Conservation (phyloP, 495 filamentous ascomycete species). For the Cercophora newfieldiana region DNA sequence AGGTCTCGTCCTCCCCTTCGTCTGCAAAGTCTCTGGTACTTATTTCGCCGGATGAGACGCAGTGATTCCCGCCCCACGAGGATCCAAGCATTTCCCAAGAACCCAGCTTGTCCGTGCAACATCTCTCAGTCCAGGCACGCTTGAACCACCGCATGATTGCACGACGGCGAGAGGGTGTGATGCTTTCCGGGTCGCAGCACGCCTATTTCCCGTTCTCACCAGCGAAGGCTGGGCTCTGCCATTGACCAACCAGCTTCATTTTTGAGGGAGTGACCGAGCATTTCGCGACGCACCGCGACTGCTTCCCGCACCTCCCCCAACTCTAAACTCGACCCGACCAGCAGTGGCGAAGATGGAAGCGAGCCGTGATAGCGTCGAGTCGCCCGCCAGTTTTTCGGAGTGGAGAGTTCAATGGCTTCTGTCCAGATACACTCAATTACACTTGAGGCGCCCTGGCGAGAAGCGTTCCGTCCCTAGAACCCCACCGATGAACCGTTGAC, state of each 20-base stretch:
- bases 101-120: not conserved
- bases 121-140: constrained; percentile 2
- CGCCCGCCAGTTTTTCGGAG: not conserved
- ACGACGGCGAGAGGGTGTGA: constrained; percentile 14
- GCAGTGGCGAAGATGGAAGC: constrained; percentile 1
- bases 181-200: constrained; percentile 21
- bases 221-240: not conserved
- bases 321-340: not conserved
- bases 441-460: not conserved
- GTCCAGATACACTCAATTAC: not conserved
- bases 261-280: not conserved
- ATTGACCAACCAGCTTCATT: constrained; percentile 7
- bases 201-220: not conserved
- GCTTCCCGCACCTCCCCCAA: constrained; percentile 9
- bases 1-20: not conserved
- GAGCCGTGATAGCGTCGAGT: not conserved
- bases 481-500: not conserved
- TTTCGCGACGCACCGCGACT: not conserved
- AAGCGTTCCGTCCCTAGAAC: not conserved
- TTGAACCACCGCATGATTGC: constrained; percentile 3
- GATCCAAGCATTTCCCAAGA: constrained; percentile 6
- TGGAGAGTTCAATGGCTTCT: not conserved
- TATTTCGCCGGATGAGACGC: constrained; percentile 3
- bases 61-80: not conserved
- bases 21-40: not conserved